These are phyloP conservation scores for Hemileia vastatrix DNA, from an alignment of 1,284 basidiomycete species.

Conservation along the genomic window DNA sequence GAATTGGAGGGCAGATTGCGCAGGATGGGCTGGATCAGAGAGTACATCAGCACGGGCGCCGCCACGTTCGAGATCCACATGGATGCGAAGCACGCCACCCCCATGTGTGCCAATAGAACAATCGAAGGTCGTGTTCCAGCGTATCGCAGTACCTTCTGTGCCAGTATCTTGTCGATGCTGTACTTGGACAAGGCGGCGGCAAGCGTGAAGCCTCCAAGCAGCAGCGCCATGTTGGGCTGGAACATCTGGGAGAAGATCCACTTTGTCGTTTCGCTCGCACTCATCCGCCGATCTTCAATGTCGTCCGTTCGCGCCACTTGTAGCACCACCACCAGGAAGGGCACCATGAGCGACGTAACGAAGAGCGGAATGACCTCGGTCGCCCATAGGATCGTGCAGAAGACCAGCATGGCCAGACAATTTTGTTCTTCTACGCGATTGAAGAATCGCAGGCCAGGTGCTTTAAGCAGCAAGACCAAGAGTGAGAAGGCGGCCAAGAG, in stretches of 20 bases:
- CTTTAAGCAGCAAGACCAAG: conserved; percentile 57
- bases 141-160: conserved; percentile 79
- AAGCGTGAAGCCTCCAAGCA: conserved; percentile 84
- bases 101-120: conserved; percentile 90
- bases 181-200: conserved; percentile 94
- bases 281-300: conserved; percentile 53
- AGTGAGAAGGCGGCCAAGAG: not conserved
- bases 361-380: conserved; percentile 96
- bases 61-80: conserved; percentile 99
- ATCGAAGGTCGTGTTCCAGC: conserved; percentile 78
- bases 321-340: conserved; percentile 76
- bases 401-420: conserved; percentile 79
- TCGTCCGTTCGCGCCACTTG: conserved; percentile 65
- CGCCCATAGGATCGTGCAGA: conserved; percentile 92
- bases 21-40: conserved; percentile 93
- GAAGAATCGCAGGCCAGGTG: conserved; percentile 54
- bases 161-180: conserved; percentile 80
- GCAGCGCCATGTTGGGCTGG: conserved; percentile 86
- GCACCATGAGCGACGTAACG: conserved; percentile 83
- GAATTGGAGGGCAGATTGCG: conserved; percentile 80
- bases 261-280: conserved; percentile 69
- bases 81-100: conserved; percentile 89
- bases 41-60: conserved; percentile 93
- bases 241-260: conserved; percentile 57
- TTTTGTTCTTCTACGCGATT: conserved; percentile 69